Conservation (phyloP, 805 yeast genomes). For the Phaffomyces thermotolerans region DNA sequence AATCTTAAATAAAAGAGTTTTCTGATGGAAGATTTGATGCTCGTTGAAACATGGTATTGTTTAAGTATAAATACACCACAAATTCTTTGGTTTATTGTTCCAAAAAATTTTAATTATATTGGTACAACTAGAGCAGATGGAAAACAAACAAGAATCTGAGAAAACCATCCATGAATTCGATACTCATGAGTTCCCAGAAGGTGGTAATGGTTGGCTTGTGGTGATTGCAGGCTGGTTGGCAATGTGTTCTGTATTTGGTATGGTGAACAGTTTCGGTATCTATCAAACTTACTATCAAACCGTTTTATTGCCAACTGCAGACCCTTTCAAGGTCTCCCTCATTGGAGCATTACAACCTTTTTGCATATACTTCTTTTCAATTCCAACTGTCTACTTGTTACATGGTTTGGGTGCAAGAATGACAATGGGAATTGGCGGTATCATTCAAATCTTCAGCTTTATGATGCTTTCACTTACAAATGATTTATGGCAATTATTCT, state of each 20-base stretch:
- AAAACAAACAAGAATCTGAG: not conserved
- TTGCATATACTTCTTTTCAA: constrained; percentile 37
- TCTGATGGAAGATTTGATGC: too few relatives aligned
- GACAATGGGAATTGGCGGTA: constrained; percentile 35
- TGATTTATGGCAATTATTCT: constrained; percentile 30
- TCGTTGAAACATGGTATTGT: too few relatives aligned
- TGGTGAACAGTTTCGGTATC: constrained; percentile 52
- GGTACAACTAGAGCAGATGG: too few relatives aligned
- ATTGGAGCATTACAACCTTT: constrained; percentile 1
- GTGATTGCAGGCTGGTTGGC: constrained; percentile 41
- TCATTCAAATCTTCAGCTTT: constrained; percentile 36
- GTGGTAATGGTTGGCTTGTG: constrained; percentile 45
- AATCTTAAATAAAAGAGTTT: too few relatives aligned
- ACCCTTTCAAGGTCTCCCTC: constrained; percentile 30
- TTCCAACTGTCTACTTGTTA: constrained; percentile 37
- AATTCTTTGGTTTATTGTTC: too few relatives aligned
- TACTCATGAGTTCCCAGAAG: constrained; percentile 36
- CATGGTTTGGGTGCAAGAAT: constrained; percentile 36
- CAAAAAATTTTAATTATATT: too few relatives aligned
- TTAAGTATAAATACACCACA: too few relatives aligned
- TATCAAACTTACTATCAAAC: constrained; percentile 44
- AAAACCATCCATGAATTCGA: not conserved
- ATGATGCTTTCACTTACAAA: constrained; percentile 35
- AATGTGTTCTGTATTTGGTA: constrained; percentile 48
- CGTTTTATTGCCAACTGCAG: constrained; percentile 33